These are phyloP conservation scores for Phaseolus coccineus DNA, from an alignment of 331 rosid species.

Conservation along the genomic window DNA sequence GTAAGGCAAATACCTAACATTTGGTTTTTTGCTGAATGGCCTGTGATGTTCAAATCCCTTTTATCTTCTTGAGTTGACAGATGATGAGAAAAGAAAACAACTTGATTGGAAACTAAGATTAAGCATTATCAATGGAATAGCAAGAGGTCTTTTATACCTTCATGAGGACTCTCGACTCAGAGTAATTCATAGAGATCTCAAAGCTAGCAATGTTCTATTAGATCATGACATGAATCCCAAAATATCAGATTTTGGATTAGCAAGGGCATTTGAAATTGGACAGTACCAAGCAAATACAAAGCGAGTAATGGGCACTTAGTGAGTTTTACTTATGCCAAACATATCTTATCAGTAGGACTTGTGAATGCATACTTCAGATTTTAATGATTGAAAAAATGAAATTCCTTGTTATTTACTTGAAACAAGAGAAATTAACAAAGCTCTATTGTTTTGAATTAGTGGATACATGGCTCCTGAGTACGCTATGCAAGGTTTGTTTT, in stretches of 20 bases:
- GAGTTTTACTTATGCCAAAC: slow-evolving; percentile 1
- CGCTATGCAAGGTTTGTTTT: slow-evolving; percentile 42
- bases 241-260: slow-evolving; percentile 50
- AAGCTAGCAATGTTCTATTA: slow-evolving; percentile 40
- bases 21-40: too few species aligned
- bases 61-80: not conserved
- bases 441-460: not conserved
- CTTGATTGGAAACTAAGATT: slow-evolving; percentile 37
- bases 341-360: not conserved
- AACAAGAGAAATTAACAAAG: not conserved
- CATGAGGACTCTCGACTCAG: slow-evolving; percentile 46
- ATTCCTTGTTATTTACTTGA: not conserved
- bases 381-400: not conserved
- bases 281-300: slow-evolving; percentile 27
- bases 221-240: slow-evolving; percentile 47
- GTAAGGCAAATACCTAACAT: not conserved
- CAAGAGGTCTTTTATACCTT: slow-evolving; percentile 41
- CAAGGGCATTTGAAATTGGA: slow-evolving; percentile 34
- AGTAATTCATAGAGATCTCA: slow-evolving; percentile 45
- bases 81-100: slow-evolving; percentile 14
- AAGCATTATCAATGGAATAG: slow-evolving; percentile 46
- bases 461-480: slow-evolving; percentile 51
- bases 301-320: slow-evolving; percentile 40
- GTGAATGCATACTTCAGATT: not conserved
- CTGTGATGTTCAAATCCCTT: not conserved